Evolutionary conservation across 352 stramenopile species (phyloP), one percentile per base, ranked within the genome.

Genomic region (Phytophthora rubi): DNA sequence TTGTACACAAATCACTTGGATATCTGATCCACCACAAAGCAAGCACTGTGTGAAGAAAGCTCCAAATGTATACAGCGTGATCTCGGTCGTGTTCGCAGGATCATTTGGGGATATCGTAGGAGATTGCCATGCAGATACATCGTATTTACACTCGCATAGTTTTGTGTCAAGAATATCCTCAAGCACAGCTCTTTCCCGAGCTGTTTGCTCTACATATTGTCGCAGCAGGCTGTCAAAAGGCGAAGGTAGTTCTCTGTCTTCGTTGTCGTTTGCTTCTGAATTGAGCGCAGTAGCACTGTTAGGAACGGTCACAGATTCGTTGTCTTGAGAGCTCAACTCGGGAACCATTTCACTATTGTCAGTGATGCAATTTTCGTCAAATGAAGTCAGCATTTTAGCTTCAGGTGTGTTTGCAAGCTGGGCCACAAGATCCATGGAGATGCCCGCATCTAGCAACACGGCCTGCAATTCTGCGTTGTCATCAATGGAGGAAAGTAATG

Each of bases 11-110:
- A 62, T 60, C 1, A 68, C 60, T 23, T 75, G 68, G 39, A 80
- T 54, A 15, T 83, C 75, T 0, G 57, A 26, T 33, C 37, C 42
- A 44, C 71, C 67, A 33, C 53, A 71, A 12, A 68, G 58, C 16
- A 87, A 15, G 47, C 81, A 89, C 48, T 87, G 75, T 0, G 78
- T 76, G 21, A 89, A 88, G 59, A 86, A 80, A 8, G 47, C 62
- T 21, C 83, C 83, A 59, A 91, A 91, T 2, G 81, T 90, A 52
- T 86, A 78, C 30, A 74, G 28, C 10, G 49, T 62, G 51, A 77
- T 65, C 54, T 70, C 70, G 33, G 48, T 73, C 33, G 26, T 73
- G 65, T 77, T 56, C 33, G 52, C 16, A 72, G 68, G 66, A 77
- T 80, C 64, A 56, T 48, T 10, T 47, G n/a, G 33, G 58, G 32